A percentile compares a stretch with the other conserved stretches of the same genome.
Evolutionary conservation across 805 yeast species (phyloP).

Genomic region (Sugiyamaella qingdaonensis): DNA sequence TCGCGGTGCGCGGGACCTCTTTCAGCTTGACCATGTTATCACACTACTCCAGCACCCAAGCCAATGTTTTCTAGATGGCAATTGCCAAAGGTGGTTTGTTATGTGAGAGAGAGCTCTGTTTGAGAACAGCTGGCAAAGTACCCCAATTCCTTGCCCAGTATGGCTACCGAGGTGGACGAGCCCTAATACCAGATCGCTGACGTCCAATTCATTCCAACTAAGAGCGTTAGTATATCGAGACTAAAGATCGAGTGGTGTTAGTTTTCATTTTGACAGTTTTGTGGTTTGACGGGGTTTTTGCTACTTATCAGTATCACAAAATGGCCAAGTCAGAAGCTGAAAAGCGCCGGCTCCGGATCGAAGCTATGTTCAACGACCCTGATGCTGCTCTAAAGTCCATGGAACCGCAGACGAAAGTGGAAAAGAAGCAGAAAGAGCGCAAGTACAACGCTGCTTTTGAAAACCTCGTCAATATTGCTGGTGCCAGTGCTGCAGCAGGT

Average conservation of each 20-base stretch:
- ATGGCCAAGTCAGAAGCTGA: neutral
- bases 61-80: neutral
- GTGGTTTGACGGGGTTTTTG: too few species aligned
- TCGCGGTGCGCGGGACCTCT: conserved; percentile 80
- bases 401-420: neutral
- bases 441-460: conserved; percentile 6
- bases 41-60: neutral
- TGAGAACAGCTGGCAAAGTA: conserved; percentile 3
- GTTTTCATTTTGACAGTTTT: too few species aligned
- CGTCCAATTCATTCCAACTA: neutral
- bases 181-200: neutral
- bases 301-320: too few species aligned
- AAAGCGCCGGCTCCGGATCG: conserved; percentile 17
- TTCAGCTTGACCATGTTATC: conserved; percentile 67
- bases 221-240: neutral
- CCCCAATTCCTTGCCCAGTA: neutral
- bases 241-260: neutral
- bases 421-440: neutral
- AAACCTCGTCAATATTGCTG: conserved; percentile 24
- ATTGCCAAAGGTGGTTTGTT: neutral
- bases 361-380: conserved; percentile 15
- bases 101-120: neutral
- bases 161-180: neutral
- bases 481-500: conserved; percentile 36
- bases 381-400: conserved; percentile 14